Evolutionary conservation across 2,329 filamentous ascomycete genomes (phyloP).

Genomic region (Aspergillus hiratsukae): DNA sequence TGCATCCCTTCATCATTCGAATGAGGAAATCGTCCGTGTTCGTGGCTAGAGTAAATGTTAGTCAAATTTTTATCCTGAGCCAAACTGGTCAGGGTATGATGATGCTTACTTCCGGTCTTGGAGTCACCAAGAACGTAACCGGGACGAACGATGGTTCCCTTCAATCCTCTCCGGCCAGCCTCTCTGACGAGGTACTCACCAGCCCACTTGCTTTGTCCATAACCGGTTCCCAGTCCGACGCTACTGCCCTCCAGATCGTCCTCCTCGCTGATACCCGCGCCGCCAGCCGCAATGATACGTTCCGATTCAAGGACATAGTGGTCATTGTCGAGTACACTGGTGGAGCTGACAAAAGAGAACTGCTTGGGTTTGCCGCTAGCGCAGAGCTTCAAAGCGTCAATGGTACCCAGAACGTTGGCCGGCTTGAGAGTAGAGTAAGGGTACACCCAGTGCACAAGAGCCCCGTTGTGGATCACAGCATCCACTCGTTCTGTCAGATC

Average conservation of each 20-base stretch:
- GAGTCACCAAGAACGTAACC: constrained; percentile 80
- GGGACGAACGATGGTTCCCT: constrained; percentile 71
- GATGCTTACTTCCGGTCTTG: constrained; percentile 50
- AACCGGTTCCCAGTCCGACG: constrained; percentile 75
- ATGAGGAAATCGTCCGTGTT: constrained; percentile 90
- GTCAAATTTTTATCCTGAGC: background rate
- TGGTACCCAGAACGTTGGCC: constrained; percentile 75
- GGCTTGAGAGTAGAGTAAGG: constrained; percentile 67
- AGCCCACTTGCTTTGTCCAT: constrained; percentile 89
- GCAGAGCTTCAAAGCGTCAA: constrained; percentile 73
- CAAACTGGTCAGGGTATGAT: background rate
- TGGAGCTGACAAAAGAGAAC: constrained; percentile 78
- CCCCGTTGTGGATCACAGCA: constrained; percentile 76
- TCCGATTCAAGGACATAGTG: constrained; percentile 73
- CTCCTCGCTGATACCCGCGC: constrained; percentile 63
- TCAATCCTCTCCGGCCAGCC: constrained; percentile 71
- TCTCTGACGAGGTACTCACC: constrained; percentile 68
- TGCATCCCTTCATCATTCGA: constrained; percentile 78
- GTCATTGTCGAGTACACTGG: constrained; percentile 74
- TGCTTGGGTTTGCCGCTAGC: constrained; percentile 72
- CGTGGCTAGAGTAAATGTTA: constrained; percentile 33
- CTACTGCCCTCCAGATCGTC: constrained; percentile 76
- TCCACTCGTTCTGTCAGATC: constrained; percentile 63
- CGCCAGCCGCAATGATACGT: constrained; percentile 56
- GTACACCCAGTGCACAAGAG: constrained; percentile 72